Conservation (phyloP, 306 rosid genomes). For the Phaseolus lunatus region DNA sequence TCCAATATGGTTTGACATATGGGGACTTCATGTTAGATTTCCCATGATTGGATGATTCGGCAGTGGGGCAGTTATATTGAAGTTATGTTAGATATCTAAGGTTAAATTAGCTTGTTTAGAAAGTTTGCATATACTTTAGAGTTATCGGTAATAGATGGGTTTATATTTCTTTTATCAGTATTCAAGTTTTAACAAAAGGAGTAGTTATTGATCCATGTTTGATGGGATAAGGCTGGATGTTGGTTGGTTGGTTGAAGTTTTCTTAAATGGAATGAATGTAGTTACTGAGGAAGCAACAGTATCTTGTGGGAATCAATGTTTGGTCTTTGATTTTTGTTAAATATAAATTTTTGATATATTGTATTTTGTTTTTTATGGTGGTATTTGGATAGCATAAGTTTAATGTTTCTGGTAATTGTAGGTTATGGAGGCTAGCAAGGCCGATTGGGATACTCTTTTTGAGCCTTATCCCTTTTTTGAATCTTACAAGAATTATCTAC, state of each 20-base stretch:
- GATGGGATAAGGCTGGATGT: constrained; percentile 14
- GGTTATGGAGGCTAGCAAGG: constrained; percentile 86
- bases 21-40: constrained; percentile 21
- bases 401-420: constrained; percentile 54
- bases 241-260: constrained; percentile 13
- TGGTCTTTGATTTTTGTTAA: not conserved
- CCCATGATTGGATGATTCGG: constrained; percentile 3
- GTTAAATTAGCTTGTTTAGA: constrained; percentile 31
- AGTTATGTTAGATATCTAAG: constrained; percentile 17
- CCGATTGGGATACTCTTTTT: constrained; percentile 93
- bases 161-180: constrained; percentile 6
- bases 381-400: constrained; percentile 14
- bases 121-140: not conserved
- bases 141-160: constrained; percentile 4
- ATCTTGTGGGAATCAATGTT: constrained; percentile 27
- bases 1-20: constrained; percentile 19
- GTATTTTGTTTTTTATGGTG: constrained; percentile 18
- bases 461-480: constrained; percentile 88
- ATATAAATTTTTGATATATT: not conserved
- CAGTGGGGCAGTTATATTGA: constrained; percentile 13
- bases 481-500: constrained; percentile 85
- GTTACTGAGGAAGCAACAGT: not conserved
- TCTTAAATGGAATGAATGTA: constrained; percentile 7
- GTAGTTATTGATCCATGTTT: constrained; percentile 2
- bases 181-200: constrained; percentile 3